Evolutionary conservation across 495 filamentous ascomycete genomes (phyloP), one percentile per base, ranked within the genome.

Genomic region (Penicillium nucicola): DNA sequence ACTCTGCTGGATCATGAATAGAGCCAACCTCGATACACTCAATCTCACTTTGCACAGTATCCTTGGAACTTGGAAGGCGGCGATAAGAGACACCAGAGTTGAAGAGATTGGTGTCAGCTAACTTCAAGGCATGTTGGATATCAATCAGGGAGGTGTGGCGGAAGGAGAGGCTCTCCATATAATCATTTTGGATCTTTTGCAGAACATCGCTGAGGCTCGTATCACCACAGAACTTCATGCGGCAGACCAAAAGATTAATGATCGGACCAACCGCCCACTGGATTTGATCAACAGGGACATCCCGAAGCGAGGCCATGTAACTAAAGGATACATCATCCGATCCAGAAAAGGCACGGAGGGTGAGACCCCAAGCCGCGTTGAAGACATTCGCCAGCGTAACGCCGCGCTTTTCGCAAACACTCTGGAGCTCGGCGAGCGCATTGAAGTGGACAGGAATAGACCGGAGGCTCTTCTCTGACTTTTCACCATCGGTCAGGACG

Each of bases 1-100:
- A 79, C 58, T 84, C 79, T 4, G 79, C 79, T 0, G 80, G 80
- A 44, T 83, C 80, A 37, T 82, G 71, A 25, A 79, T 75, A 2
- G 69, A 57, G 7, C 66, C 67, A 25, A 65, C 61, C 41, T 74
- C 68, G 3, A 62, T 52, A 39, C 74, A 68, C n/a, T 68, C 50
- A 9, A 78, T 70, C 10, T 60, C 58, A 25, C 61, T 61, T 25
- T 52, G 50, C 23, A 64, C 48, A 1, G 28, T 46, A 10, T 55
- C 55, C 25, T 59, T 56, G 0, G 51, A 46, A 0, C 59, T 43
- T 1, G 73, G 68, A 7, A 76, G 63, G 23, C 66, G 72, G 14
- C 73, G 58, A 53, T 75, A 77, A 3, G 75, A 77, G 0, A 77
- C 51, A 42, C 72, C 74, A 9, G 70, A 76, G 36, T 78, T 76